phyloP scores from a whole-genome alignment of 768 basidiomycete species.

The Rhodosporidiobolus sp. region DNA sequence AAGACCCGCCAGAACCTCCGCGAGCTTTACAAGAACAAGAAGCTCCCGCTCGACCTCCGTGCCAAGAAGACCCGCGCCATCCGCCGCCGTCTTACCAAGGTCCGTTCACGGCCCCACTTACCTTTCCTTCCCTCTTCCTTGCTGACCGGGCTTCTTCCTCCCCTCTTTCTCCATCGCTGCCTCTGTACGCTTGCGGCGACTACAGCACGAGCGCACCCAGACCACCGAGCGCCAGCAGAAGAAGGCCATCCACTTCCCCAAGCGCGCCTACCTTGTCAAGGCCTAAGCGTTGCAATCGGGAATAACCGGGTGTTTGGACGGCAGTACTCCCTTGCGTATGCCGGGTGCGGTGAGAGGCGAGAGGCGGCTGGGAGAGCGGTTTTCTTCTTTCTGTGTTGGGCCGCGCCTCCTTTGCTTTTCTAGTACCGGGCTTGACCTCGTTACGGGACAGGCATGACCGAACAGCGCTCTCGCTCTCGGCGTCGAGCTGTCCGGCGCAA shows the following conservation, averaged over 20 bases:
- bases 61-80: conserved; percentile 98
- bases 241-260: conserved; percentile 45
- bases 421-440: too few relatives aligned
- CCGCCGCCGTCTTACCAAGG: conserved; percentile 87
- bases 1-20: conserved; percentile 95
- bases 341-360: too few relatives aligned
- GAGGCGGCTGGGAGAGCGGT: too few relatives aligned
- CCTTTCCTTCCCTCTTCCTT: not conserved
- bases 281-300: conserved; percentile 45
- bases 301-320: not conserved
- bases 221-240: conserved; percentile 74
- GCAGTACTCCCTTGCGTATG: not conserved
- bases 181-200: not conserved
- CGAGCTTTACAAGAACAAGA: conserved; percentile 97
- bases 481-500: too few relatives aligned
- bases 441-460: too few relatives aligned
- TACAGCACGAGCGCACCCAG: conserved; percentile 73
- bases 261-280: conserved; percentile 84
- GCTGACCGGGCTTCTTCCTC: not conserved
- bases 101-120: conserved; percentile 52
- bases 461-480: too few relatives aligned
- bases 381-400: too few relatives aligned
- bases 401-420: too few relatives aligned
- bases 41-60: conserved; percentile 93
- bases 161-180: not conserved